Evolutionary conservation across 371 early-diverging fungal species (phyloP).

Genomic region (Mucor circinelloides): DNA sequence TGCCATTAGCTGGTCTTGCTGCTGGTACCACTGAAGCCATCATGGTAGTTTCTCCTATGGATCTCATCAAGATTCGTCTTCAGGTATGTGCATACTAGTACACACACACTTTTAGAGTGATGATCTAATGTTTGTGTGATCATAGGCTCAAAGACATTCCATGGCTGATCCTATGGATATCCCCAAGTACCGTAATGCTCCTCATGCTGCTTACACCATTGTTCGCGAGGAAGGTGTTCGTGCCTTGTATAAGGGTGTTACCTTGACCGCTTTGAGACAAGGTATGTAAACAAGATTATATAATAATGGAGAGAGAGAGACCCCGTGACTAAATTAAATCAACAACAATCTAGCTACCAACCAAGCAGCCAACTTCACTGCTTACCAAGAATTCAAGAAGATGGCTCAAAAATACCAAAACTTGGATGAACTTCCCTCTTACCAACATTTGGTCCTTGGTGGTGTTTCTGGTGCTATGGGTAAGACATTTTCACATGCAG

Average conservation of each 20-base stretch:
- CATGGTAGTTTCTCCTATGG: conserved; percentile 97
- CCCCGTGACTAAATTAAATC: neutral
- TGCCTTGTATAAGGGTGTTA: conserved; percentile 95
- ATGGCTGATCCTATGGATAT: conserved; percentile 96
- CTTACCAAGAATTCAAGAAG: conserved; percentile 92
- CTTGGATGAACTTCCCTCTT: conserved; percentile 86
- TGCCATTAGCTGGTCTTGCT: conserved; percentile 80
- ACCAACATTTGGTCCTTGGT: conserved; percentile 90
- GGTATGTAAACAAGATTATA: conserved; percentile 41
- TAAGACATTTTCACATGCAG: conserved; percentile 17
- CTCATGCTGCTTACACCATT: conserved; percentile 91
- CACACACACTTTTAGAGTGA: neutral
- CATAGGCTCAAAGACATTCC: conserved; percentile 89
- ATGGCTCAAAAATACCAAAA: conserved; percentile 64
- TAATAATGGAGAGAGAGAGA: neutral
- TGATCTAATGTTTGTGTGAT: neutral
- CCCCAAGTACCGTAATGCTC: conserved; percentile 95
- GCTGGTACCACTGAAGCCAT: conserved; percentile 98
- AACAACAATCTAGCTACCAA: conserved; percentile 76
- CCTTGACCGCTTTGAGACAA: conserved; percentile 93
- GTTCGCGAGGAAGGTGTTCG: conserved; percentile 89
- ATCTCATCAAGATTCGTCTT: conserved; percentile 95
- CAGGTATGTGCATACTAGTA: conserved; percentile 50
- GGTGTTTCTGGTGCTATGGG: conserved; percentile 95
- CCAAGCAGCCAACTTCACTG: conserved; percentile 98